A percentile compares a stretch with the other conserved stretches of the same genome.
Evolutionary conservation across 306 rosid genomes (phyloP).

Genomic region (Amphicarpaea edgeworthii): DNA sequence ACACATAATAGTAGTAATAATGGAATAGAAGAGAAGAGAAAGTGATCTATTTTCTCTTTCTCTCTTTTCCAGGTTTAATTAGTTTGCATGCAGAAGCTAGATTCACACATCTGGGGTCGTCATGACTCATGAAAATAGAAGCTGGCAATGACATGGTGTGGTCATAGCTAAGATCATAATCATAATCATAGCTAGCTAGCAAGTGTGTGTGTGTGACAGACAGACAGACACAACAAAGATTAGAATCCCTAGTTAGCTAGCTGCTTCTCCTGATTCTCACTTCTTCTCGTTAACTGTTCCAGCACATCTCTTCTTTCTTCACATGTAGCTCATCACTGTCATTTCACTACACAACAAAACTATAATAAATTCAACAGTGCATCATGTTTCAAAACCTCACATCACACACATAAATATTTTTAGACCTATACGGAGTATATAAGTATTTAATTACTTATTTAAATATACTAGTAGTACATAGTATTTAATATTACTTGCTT

Average conservation of each 20-base stretch:
- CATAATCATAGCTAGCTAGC: conserved; percentile 24
- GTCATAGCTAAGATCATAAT: conserved; percentile 28
- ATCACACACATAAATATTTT: neutral
- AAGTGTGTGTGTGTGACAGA: conserved; percentile 34
- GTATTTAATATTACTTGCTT: conserved; percentile 9
- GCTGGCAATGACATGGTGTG: conserved; percentile 30
- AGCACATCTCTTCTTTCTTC: conserved; percentile 40
- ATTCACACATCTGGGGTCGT: conserved; percentile 40
- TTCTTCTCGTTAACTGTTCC: conserved; percentile 47
- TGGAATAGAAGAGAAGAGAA: conserved; percentile 26
- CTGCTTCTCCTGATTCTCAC: conserved; percentile 38
- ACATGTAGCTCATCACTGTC: conserved; percentile 33
- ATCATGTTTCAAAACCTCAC: conserved; percentile 36
- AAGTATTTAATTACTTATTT: too few relatives aligned
- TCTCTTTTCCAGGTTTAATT: conserved; percentile 43
- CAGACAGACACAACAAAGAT: neutral
- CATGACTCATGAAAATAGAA: conserved; percentile 55
- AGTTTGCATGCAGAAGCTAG: conserved; percentile 49
- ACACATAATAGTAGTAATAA: conserved; percentile 11
- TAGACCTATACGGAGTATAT: too few relatives aligned
- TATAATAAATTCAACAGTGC: conserved; percentile 42
- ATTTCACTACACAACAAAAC: conserved; percentile 49
- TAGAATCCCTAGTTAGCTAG: conserved; percentile 47
- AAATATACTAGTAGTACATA: too few relatives aligned
- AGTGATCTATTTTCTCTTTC: conserved; percentile 10